These are phyloP conservation scores for Tylopilus balloui DNA, from an alignment of 768 basidiomycete species.

Conservation along the genomic window DNA sequence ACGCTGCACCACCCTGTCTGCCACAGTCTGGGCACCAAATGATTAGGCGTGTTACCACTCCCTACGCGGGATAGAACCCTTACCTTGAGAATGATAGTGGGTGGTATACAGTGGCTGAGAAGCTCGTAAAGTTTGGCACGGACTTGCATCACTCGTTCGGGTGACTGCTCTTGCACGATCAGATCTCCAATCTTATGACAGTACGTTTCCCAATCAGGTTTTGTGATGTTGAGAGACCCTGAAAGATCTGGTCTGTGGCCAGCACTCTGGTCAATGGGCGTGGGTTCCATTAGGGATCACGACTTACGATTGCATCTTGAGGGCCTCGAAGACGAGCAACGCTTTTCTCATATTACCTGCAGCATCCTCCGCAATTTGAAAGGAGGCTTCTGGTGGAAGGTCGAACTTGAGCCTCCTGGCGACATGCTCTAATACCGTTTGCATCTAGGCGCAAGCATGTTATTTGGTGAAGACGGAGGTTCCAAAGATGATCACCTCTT, in stretches of 20 bases:
- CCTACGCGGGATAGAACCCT: constrained; percentile 11
- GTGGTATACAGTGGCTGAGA: constrained; percentile 94
- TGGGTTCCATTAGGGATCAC: background rate
- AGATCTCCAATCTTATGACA: constrained; percentile 88
- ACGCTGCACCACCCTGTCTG: constrained; percentile 78
- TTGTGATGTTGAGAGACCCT: constrained; percentile 76
- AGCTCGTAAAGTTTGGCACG: constrained; percentile 92
- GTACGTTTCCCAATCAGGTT: constrained; percentile 99
- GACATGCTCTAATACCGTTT: constrained; percentile 69
- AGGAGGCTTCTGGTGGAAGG: constrained; percentile 71
- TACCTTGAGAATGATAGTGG: constrained; percentile 88
- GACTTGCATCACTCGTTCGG: constrained; percentile 86
- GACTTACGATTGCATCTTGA: constrained; percentile 92
- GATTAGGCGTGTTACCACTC: constrained; percentile 1
- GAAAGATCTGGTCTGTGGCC: constrained; percentile 69
- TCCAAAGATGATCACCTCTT: constrained; percentile 53
- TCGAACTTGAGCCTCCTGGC: constrained; percentile 75
- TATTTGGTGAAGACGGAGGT: background rate
- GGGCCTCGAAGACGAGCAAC: constrained; percentile 87
- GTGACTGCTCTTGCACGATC: constrained; percentile 86
- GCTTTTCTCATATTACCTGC: constrained; percentile 93
- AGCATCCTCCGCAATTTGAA: constrained; percentile 76
- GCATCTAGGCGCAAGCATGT: constrained; percentile 53
- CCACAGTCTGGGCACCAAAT: constrained; percentile 65
- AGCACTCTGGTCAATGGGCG: background rate